Base-by-base conservation (phyloP, 2,329 filamentous ascomycete species). In the Penicillium sp. region DNA sequence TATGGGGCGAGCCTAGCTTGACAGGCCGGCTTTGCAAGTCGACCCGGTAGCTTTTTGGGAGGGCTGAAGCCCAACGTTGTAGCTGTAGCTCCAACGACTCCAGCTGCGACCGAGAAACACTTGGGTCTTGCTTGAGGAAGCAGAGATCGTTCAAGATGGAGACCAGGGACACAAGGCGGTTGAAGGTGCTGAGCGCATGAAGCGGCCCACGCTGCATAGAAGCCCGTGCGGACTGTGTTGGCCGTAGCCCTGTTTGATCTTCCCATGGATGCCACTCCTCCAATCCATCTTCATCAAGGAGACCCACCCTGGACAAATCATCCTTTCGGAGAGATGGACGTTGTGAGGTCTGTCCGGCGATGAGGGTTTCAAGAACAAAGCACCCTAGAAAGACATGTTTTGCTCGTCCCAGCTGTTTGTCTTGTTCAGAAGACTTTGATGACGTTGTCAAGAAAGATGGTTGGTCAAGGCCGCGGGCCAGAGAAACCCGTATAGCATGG, bases 241-340 rank as follows among this genome's bases (percentile, higher is more conserved):
- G 56, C 48, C 63, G 54, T 53, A 71, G 53, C 20, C 66, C 62
- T 35, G 71, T 69, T 54, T 70, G 66, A 24, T 82, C 79, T 15
- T 76, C 75, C 86, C 86, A 89, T 1, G 83, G 81, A 56, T 86
- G 82, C 86, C 86, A 89, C 69, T 89, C 85, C 60, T 89, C 86
- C 18, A 85, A 70, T 1, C 83, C 83, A 57, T 87, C 82, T 64
- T 87, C 83, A 24, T 81, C 75, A 2, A 86, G 70, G 2, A 70
- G 66, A 8, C 77, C 76, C 27, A 76, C 63, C 32, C 68, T 65
- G n/a, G 72, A 66, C 24, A 81, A 64, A 44, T 81, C 77, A 12
- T 73, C 71, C 8, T 84, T 72, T 28, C 68, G 69, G 33, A 81
- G 63, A 46, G 77, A 75, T 4, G 75, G 72, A 9, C 66, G 63